phyloP scores from a whole-genome alignment of 1,284 basidiomycete species.

The Porogramme epimiltina region DNA sequence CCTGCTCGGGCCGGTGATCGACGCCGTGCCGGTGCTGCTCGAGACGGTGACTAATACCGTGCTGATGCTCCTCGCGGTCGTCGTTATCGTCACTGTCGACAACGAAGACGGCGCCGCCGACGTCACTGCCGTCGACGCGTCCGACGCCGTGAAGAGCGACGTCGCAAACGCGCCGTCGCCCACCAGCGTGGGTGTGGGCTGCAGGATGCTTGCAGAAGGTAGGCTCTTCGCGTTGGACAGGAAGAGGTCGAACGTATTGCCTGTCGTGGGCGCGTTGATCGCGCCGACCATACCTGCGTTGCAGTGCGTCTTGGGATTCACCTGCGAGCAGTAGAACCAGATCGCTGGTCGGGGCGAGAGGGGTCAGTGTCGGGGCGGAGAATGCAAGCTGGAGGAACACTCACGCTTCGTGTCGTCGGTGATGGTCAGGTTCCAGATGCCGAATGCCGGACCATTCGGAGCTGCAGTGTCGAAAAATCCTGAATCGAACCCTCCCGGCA shows the following conservation, averaged over 20 bases:
- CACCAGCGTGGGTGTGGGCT: constrained; percentile 32
- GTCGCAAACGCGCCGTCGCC: constrained; percentile 48
- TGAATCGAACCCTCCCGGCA: constrained; percentile 49
- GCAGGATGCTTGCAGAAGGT: constrained; percentile 12
- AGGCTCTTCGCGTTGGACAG: constrained; percentile 29
- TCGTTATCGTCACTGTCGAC: constrained; percentile 34
- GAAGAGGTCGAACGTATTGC: constrained; percentile 44
- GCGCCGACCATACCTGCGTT: constrained; percentile 45
- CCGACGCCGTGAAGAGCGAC: constrained; percentile 45
- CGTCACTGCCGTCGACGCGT: constrained; percentile 28
- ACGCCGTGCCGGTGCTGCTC: constrained; percentile 10
- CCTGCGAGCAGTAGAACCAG: constrained; percentile 64
- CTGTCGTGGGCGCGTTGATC: constrained; percentile 53
- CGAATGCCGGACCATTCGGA: constrained; percentile 26
- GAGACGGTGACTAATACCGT: constrained; percentile 19
- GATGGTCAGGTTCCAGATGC: constrained; percentile 46
- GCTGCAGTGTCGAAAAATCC: constrained; percentile 37
- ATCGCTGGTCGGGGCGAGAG: constrained; percentile 38
- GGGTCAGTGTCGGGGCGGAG: neutral
- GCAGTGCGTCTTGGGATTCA: constrained; percentile 51
- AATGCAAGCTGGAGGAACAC: constrained; percentile 11
- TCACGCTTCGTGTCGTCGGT: constrained; percentile 43
- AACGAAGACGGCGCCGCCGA: constrained; percentile 24
- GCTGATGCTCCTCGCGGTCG: constrained; percentile 9
- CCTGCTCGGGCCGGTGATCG: neutral